These are phyloP conservation scores for Paramyrothecium roridum DNA, from an alignment of 2,329 filamentous ascomycete species.

Conservation along the genomic window DNA sequence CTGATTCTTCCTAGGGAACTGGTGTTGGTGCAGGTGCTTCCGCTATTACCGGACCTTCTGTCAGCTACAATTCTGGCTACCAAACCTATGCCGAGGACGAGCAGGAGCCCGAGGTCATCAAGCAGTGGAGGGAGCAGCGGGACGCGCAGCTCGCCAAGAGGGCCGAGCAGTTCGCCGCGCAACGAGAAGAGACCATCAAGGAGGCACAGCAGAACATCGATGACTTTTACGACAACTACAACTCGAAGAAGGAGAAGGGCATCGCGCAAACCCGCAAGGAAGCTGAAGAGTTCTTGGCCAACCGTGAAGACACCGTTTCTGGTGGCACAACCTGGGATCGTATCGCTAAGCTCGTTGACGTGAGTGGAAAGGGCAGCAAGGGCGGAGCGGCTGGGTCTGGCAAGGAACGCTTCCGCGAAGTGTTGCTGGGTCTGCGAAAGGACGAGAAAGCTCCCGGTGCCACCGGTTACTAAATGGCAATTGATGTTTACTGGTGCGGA, in stretches of 20 bases:
- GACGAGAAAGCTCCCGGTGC: slow-evolving; percentile 81
- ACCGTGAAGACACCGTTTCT: slow-evolving; percentile 85
- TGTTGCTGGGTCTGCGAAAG: slow-evolving; percentile 84
- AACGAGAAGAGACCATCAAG: slow-evolving; percentile 81
- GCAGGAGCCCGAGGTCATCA: slow-evolving; percentile 84
- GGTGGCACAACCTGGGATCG: slow-evolving; percentile 98
- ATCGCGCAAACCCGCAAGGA: slow-evolving; percentile 86
- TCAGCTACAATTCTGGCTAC: slow-evolving; percentile 61
- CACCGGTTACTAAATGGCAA: slow-evolving; percentile 50
- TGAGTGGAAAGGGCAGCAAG: slow-evolving; percentile 87
- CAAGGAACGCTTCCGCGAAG: slow-evolving; percentile 93
- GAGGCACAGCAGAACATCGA: slow-evolving; percentile 94
- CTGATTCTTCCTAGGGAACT: slow-evolving; percentile 19
- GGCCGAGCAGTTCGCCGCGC: slow-evolving; percentile 75
- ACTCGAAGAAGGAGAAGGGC: slow-evolving; percentile 93
- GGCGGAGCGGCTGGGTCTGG: slow-evolving; percentile 87
- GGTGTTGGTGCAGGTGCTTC: slow-evolving; percentile 22
- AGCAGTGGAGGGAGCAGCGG: slow-evolving; percentile 87
- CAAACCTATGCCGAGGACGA: slow-evolving; percentile 61
- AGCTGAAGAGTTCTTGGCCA: slow-evolving; percentile 87
- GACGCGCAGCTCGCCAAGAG: slow-evolving; percentile 81
- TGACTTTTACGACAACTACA: slow-evolving; percentile 99
- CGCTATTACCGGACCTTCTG: slow-evolving; percentile 68
- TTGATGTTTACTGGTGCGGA: slow-evolving; percentile 4
- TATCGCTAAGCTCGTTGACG: slow-evolving; percentile 94